phyloP scores from a whole-genome alignment of 768 basidiomycete species.

The Trametes villosa region DNA sequence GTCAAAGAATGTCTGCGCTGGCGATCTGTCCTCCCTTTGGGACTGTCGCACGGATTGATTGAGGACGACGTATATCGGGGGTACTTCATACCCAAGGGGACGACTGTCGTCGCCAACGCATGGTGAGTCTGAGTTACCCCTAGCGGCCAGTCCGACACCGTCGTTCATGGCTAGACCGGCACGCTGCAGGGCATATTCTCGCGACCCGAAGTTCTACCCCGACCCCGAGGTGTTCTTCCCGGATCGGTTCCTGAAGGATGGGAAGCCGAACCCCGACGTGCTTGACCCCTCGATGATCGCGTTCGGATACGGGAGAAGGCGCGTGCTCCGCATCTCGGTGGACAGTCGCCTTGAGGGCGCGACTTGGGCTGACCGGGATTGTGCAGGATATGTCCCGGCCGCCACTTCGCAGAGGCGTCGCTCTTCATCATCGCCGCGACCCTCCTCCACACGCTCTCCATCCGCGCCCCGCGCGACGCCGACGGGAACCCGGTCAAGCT shows the following conservation, averaged over 20 bases:
- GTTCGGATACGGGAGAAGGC: constrained; percentile 11
- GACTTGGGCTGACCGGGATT: not conserved
- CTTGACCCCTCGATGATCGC: not conserved
- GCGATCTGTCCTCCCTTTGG: constrained; percentile 17
- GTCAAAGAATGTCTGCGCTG: constrained; percentile 31
- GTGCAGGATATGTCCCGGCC: constrained; percentile 13
- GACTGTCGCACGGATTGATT: constrained; percentile 19
- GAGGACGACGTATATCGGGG: constrained; percentile 25
- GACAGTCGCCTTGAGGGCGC: not conserved
- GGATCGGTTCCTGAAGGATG: constrained; percentile 18
- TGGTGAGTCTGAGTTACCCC: constrained; percentile 15
- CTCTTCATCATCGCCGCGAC: constrained; percentile 13
- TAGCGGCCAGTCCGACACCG: no score
- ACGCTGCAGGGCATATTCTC: constrained; percentile 5
- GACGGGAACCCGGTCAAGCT: constrained; percentile 3
- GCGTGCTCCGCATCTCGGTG: not conserved
- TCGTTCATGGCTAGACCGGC: not conserved
- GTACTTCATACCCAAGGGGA: constrained; percentile 22
- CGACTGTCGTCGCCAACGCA: constrained; percentile 18
- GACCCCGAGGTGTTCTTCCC: constrained; percentile 26
- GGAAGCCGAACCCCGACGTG: not conserved
- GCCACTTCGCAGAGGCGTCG: constrained; percentile 4
- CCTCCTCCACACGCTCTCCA: constrained; percentile 6
- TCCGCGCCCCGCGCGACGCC: not conserved
- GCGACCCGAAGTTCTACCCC: constrained; percentile 15